Percentiles rank a stretch among this genome's conserved stretches.
phyloP scores from a whole-genome alignment of 345 rosid species.

The Aquilaria yunnanensis region DNA sequence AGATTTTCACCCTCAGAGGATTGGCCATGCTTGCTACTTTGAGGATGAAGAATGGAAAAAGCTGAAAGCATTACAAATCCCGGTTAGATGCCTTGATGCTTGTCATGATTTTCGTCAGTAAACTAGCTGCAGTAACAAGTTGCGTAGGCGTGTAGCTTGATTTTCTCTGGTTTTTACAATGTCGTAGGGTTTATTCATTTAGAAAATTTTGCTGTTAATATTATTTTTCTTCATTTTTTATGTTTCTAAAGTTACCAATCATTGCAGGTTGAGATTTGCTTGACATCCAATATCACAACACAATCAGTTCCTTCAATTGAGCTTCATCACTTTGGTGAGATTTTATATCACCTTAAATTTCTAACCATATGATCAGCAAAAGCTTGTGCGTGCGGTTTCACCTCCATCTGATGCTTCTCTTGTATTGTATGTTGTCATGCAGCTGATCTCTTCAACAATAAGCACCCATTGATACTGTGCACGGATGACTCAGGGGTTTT shows the following conservation, averaged over 20 bases:
- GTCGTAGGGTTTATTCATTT: background rate
- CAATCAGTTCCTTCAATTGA: slow-evolving; percentile 75
- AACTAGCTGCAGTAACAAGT: background rate
- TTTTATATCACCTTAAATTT: background rate
- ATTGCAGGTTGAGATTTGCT: slow-evolving; percentile 93
- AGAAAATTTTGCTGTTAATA: background rate
- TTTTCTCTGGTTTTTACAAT: background rate
- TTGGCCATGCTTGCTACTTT: slow-evolving; percentile 89
- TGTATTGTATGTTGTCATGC: slow-evolving; percentile 10
- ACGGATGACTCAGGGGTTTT: slow-evolving; percentile 92
- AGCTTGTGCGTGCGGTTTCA: background rate
- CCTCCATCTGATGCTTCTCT: background rate
- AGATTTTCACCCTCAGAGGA: slow-evolving; percentile 73
- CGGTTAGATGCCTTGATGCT: slow-evolving; percentile 32
- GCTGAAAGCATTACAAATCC: slow-evolving; percentile 58
- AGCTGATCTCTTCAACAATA: slow-evolving; percentile 66
- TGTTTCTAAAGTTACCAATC: background rate
- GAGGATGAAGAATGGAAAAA: slow-evolving; percentile 52
- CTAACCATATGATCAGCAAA: background rate
- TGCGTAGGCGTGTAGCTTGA: background rate
- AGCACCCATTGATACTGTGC: slow-evolving; percentile 75
- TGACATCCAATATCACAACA: slow-evolving; percentile 88
- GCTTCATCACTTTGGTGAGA: slow-evolving; percentile 85
- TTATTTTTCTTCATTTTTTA: background rate
- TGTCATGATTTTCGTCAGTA: background rate